A percentile compares a stretch with the other conserved stretches of the same genome.
Evolutionary conservation across 306 rosid species (phyloP).

Genomic region (Citrullus mucosospermus): DNA sequence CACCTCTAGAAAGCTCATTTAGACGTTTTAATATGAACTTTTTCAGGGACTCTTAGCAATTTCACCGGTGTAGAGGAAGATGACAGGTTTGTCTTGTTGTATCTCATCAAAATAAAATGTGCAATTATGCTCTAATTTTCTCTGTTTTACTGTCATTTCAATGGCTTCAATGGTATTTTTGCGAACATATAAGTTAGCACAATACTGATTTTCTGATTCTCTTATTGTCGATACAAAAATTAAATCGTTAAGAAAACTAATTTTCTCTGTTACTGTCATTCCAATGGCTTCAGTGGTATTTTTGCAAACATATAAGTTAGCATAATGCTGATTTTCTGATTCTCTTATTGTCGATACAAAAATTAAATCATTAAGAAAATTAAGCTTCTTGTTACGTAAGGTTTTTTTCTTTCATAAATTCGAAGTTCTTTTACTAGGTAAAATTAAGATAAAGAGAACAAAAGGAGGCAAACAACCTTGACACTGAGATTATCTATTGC

Average conservation of each 20-base stretch:
- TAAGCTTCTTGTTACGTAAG: neutral
- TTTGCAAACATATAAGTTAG: neutral
- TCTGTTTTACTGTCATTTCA: neutral
- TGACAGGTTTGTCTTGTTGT: slow-evolving; percentile 32
- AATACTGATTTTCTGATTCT: neutral
- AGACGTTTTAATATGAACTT: slow-evolving; percentile 31
- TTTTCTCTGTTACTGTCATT: neutral
- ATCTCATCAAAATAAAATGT: neutral
- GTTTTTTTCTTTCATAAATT: neutral
- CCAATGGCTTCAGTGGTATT: neutral
- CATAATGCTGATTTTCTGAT: neutral
- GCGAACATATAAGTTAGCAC: neutral
- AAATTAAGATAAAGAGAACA: neutral
- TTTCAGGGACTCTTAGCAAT: slow-evolving; percentile 29
- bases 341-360: neutral
- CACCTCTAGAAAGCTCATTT: slow-evolving; percentile 36
- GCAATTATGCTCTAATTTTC: neutral
- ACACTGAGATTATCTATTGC: neutral
- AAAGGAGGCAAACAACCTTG: neutral
- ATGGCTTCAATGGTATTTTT: neutral
- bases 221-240: neutral
- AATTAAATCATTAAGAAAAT: neutral
- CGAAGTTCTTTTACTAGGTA: neutral
- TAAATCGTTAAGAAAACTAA: neutral
- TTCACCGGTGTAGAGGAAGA: slow-evolving; percentile 36